phyloP scores from a whole-genome alignment of 108 stramenopile species.

The Ochromonas danica region DNA sequence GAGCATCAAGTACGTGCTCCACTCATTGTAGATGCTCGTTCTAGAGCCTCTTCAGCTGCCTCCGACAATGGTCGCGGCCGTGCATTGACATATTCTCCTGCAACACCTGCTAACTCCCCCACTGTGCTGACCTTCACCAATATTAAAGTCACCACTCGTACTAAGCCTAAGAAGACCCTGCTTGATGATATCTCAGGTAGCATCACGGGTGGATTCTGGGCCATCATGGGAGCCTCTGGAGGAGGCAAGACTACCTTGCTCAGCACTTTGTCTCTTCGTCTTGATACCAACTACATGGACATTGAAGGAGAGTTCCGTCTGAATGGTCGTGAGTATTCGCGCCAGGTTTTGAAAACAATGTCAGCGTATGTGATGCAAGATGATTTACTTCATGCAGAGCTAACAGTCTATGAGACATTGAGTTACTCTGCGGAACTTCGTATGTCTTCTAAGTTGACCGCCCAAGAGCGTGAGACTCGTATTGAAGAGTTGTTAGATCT shows the following conservation, averaged over 20 bases:
- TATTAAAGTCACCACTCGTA: not conserved
- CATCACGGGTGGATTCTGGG: slow-evolving; percentile 31
- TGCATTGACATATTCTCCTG: slow-evolving; percentile 9
- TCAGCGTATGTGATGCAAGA: slow-evolving; percentile 41
- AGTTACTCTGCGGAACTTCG: slow-evolving; percentile 27
- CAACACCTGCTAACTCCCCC: not conserved
- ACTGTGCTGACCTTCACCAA: slow-evolving; percentile 2
- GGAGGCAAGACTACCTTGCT: slow-evolving; percentile 31
- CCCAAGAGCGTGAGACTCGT: not conserved
- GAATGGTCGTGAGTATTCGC: slow-evolving; percentile 24
- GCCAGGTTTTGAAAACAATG: not conserved
- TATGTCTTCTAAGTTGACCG: not conserved
- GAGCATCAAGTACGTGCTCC: too few relatives aligned
- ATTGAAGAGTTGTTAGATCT: slow-evolving; percentile 18
- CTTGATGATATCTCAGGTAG: not conserved
- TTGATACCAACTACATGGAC: slow-evolving; percentile 18
- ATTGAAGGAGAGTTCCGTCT: not conserved
- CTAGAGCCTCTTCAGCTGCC: too few relatives aligned
- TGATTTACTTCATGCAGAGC: slow-evolving; percentile 29
- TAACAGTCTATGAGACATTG: slow-evolving; percentile 34
- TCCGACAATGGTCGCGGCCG: too few relatives aligned
- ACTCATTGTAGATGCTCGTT: too few relatives aligned
- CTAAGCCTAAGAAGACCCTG: not conserved
- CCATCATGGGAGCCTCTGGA: slow-evolving; percentile 19
- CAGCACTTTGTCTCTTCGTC: slow-evolving; percentile 21